Evolutionary conservation across 352 stramenopile genomes (phyloP).

Genomic region (Globisporangium megalacanthum): DNA sequence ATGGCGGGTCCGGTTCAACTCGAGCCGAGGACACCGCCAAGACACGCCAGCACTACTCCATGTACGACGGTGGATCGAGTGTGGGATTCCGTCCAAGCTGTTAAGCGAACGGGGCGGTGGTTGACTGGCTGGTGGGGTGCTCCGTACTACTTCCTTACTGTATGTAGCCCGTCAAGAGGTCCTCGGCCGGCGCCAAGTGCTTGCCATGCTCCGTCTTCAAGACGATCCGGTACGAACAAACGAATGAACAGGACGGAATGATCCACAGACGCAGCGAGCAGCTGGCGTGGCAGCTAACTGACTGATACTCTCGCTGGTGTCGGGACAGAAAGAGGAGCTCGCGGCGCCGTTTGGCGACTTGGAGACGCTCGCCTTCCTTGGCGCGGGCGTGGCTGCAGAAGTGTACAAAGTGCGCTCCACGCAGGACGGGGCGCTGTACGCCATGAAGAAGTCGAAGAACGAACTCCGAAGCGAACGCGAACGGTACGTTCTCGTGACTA

Average conservation of each 20-base stretch:
- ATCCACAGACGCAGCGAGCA: conserved; percentile 8
- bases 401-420: conserved; percentile 55
- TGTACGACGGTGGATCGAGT: conserved; percentile 1
- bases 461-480: conserved; percentile 72
- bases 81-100: too few relatives aligned
- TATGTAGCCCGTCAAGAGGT: conserved; percentile 12
- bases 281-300: neutral
- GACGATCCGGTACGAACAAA: conserved; percentile 15
- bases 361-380: conserved; percentile 54
- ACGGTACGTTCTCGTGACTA: conserved; percentile 29
- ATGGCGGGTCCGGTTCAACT: conserved; percentile 27
- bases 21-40: conserved; percentile 5
- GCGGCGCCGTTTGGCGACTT: conserved; percentile 40
- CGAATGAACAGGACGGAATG: conserved; percentile 1
- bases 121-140: neutral
- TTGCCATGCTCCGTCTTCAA: conserved; percentile 20
- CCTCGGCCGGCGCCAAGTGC: conserved; percentile 19
- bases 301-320: neutral
- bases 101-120: neutral
- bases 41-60: conserved; percentile 7
- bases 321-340: conserved; percentile 7
- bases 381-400: conserved; percentile 61
- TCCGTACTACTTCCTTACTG: too few relatives aligned
- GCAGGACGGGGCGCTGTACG: conserved; percentile 34
- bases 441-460: conserved; percentile 80